Conservation (phyloP, 441 rosid genomes). For the Heliophila coronopifolia region DNA sequence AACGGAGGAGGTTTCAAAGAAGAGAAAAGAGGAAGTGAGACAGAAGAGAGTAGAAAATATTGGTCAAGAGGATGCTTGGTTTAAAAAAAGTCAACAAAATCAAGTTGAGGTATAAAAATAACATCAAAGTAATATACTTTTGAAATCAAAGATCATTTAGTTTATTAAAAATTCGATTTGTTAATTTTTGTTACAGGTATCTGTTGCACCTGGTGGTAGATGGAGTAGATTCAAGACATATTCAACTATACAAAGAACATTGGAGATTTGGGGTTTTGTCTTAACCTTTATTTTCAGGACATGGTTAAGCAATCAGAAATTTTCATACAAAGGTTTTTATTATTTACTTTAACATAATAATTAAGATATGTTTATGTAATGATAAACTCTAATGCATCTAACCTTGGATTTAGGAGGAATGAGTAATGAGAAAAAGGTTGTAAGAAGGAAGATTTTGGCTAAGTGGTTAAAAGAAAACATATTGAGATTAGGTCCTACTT, state of each 20-base stretch:
- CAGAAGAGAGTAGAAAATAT: constrained; percentile 84
- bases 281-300: constrained; percentile 64
- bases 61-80: constrained; percentile 97
- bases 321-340: constrained; percentile 67
- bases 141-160: neutral
- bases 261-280: constrained; percentile 96
- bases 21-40: constrained; percentile 46
- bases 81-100: constrained; percentile 42
- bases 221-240: constrained; percentile 96
- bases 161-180: neutral
- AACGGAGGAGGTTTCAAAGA: constrained; percentile 24
- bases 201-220: constrained; percentile 91
- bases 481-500: constrained; percentile 91
- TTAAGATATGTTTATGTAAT: neutral
- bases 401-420: constrained; percentile 58
- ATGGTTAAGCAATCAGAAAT: constrained; percentile 80
- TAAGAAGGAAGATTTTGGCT: constrained; percentile 67
- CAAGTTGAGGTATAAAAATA: constrained; percentile 52
- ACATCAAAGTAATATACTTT: neutral
- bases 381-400: neutral
- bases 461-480: constrained; percentile 93
- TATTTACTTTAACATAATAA: neutral
- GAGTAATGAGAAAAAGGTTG: constrained; percentile 68
- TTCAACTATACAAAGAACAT: constrained; percentile 79
- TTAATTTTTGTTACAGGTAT: constrained; percentile 46